These are phyloP conservation scores for Diutina catenulata DNA, from an alignment of 1,139 yeast species.

Conservation along the genomic window DNA sequence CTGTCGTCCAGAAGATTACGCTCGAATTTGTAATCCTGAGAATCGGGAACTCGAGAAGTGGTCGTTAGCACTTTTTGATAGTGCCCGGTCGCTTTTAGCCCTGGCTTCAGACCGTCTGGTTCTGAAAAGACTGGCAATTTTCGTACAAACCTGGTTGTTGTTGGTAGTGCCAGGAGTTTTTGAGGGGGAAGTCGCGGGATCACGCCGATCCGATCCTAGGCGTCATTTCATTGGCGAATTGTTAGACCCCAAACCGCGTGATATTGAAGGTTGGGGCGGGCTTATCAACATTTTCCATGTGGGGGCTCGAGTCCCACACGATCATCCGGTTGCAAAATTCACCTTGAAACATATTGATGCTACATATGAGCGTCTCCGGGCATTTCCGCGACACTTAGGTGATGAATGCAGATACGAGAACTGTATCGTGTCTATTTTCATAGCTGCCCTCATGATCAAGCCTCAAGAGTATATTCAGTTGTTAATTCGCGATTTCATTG, in stretches of 20 bases:
- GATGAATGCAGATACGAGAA: constrained; percentile 11
- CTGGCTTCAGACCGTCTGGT: not conserved
- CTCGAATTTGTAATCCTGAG: not conserved
- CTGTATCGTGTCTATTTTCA: constrained; percentile 26
- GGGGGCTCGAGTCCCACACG: constrained; percentile 25
- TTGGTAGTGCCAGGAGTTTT: no score
- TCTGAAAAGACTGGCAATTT: not conserved
- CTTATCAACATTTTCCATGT: constrained; percentile 29
- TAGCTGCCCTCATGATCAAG: constrained; percentile 31
- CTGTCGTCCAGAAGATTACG: not conserved
- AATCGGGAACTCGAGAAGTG: no score
- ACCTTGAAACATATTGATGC: not conserved
- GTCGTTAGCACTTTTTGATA: not conserved
- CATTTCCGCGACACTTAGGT: not conserved
- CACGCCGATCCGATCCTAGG: no score
- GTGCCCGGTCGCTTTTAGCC: not conserved
- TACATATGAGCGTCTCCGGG: not conserved
- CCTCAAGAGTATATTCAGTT: constrained; percentile 22
- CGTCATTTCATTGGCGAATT: no score
- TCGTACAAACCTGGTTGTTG: constrained; percentile 20
- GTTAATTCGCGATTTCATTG: constrained; percentile 15
- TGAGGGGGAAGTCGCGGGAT: no score
- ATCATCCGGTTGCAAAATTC: constrained; percentile 6
- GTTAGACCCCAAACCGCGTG: no score
- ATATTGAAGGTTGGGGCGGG: no score